Evolutionary conservation across 495 filamentous ascomycete genomes (phyloP), one percentile per base, ranked within the genome.

Genomic region (Neurospora sp.): DNA sequence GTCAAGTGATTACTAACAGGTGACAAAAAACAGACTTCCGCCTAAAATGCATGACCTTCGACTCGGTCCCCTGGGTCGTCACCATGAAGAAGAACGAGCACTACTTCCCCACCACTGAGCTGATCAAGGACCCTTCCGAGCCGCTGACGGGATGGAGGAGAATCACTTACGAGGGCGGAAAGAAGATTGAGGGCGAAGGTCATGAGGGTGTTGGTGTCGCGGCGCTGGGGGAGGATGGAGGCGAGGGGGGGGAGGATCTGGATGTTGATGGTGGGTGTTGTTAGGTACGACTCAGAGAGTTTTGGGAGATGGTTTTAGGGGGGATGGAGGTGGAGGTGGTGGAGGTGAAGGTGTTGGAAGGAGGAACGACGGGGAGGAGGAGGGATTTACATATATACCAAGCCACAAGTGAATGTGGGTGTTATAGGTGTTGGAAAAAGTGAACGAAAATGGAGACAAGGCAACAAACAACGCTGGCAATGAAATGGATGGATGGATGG

Each of bases 51-150:
- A 92, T 97, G 79, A 98, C 96, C 41, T 99, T 98, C 78, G 96
- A 99, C 80, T 96, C 96, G 75, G 94, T 98, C 18, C 95, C 94
- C 16, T 99, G 95, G 92, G 93, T 98, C 35, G 92, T 96, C 23
- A 98, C 95, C 37, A 98, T 99, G 91, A 99, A 99, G 90, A 99
- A 99, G 90, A 96, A 97, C 80, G 96, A 99, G 81, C 96, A 99
- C 82, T 99, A 99, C 80, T 97, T 97, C 87, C 93, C 93, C 12
- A 95, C 93, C 74, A 91, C 93, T 80, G 93, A 97, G 81, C 94
- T 93, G 80, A 87, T 92, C 78, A 94, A 95, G 78, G 92, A 95
- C 71, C 76, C 85, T 11, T 83, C 84, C 8, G 84, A 88, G 71
- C 54, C 27, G 11, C 82, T 84, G 0, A 87, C 86, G 49, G 92